Base-by-base conservation (phyloP, 208 protist genomes). In the Leishmania aethiopica region DNA sequence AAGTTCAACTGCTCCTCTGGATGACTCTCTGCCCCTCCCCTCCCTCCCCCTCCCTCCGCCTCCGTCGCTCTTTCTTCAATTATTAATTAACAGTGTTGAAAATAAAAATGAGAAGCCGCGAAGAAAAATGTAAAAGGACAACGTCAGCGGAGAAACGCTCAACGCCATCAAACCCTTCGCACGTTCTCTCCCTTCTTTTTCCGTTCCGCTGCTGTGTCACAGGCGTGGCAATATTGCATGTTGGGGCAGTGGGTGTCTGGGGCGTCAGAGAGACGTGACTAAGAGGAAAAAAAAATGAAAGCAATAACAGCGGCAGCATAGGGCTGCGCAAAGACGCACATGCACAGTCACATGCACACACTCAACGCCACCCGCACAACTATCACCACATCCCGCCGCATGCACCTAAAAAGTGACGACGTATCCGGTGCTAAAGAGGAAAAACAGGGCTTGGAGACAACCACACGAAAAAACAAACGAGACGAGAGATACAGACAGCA, bases 221-320 rank as follows among this genome's bases (percentile, higher is more conserved):
- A 45, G 42, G 3, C 72, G 49, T 40, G 35, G 60, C 69, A 66
- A 71, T 57, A 78, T 55, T 72, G 60, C 69, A 7, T 57, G 47
- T 57, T 35, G 13, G 22, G 25, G 15, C 11, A 47, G 67, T 32
- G 42, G 3, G 4, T 35, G 70, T 45, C 19, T 17, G 67, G 42
- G 15, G 32, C 3, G 32, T 19, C n/a, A 35, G 70, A 10, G 66
- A 25, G 7, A 5, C 13, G 32, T 69, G 15, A 45, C 11, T 37
- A 76, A 40, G 70, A 75, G 4, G 73, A 42, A 71, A n/a, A 81
- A 55, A 32, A 81, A 40, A 81, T 37, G 45, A 75, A 40, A 64
- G 42, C 28, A 19, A 75, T 37, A 70, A 75, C 25, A 19, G 67
- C 57, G 51, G n/a, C 62, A 74, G 70, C 70, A 74, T 74, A 51